Base-by-base conservation (phyloP, 2,329 filamentous ascomycete species). In the Alternaria arborescens region DNA sequence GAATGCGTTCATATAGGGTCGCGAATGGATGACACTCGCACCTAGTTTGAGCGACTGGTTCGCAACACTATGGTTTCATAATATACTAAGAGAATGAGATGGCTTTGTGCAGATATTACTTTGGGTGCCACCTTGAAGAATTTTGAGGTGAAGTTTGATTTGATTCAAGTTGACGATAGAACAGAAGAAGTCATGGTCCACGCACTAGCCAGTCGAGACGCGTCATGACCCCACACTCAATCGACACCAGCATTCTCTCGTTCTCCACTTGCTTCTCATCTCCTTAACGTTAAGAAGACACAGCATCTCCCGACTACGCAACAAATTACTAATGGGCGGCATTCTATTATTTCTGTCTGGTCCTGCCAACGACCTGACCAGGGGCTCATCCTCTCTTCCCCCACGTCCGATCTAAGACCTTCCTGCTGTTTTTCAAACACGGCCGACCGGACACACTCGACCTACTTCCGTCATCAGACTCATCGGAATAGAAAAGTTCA, bases 201-300 rank as follows among this genome's bases (percentile, higher is more conserved):
- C 12, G 20, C 32, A 50, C 46, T 50, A 38, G 28, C 53, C 26
- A 28, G 47, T 61, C 10, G 18, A 56, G 58, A 46, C 55, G 55
- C 59, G 55, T 61, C 59, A 61, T 48, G 38, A 26, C 59, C 43
- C 59, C 59, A 53, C 59, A 50, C 16, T 24, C 44, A 32, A 32
- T 6, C 36, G 12, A 43, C 30, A 22, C 22, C 26, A 30, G 30
- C 43, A 48, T 16, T 24, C 42, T 47, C 24, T 26, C n/a, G 41
- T 24, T 32, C n/a, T 46, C 22, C 30, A 48, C 18, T 16, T 26
- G 50, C 24, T 5, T 52, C 22, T 52, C 11, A 16, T 41, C 22
- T n/a, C 22, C 30, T 10, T 26, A 20, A 38, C 22, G 14, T 36
- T 32, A 16, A 14, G 20, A 36, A 24, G 22, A 38, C n/a, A 20